A percentile compares a stretch with the other conserved stretches of the same genome.
Conservation (phyloP, 169 alveolate species). For the Plasmodium gonderi region DNA sequence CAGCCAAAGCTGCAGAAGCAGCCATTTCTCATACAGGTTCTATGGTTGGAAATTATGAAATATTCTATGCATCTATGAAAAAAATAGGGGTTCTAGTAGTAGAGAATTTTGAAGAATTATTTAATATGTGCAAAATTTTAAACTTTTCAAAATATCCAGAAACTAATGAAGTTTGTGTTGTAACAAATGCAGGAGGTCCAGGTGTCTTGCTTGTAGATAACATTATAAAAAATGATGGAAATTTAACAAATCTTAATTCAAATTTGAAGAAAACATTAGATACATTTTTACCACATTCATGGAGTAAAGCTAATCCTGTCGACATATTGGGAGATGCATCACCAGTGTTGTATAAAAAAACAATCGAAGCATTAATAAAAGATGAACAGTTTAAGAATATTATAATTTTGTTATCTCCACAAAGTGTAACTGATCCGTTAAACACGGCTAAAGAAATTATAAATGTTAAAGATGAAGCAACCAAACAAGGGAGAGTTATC, state of each 20-base stretch:
- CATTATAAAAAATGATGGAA: conserved; percentile 77
- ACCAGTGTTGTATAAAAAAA: conserved; percentile 80
- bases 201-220: conserved; percentile 87
- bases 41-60: conserved; percentile 85
- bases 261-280: conserved; percentile 74
- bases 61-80: conserved; percentile 83
- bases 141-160: conserved; percentile 78
- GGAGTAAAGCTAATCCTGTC: conserved; percentile 87
- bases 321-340: conserved; percentile 90
- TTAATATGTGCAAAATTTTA: conserved; percentile 77
- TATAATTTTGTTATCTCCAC: conserved; percentile 84
- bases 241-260: conserved; percentile 75
- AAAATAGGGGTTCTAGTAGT: conserved; percentile 83
- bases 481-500: background rate
- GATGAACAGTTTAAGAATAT: conserved; percentile 82
- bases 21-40: conserved; percentile 89
- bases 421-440: conserved; percentile 73
- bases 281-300: conserved; percentile 81
- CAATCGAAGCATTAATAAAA: conserved; percentile 77
- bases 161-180: conserved; percentile 79
- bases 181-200: conserved; percentile 90
- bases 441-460: conserved; percentile 67
- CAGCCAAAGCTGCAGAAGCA: conserved; percentile 85
- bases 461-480: conserved; percentile 8
- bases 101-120: conserved; percentile 82